These are phyloP conservation scores for Austroboletus niveus DNA, from an alignment of 1,284 basidiomycete species.

Conservation along the genomic window DNA sequence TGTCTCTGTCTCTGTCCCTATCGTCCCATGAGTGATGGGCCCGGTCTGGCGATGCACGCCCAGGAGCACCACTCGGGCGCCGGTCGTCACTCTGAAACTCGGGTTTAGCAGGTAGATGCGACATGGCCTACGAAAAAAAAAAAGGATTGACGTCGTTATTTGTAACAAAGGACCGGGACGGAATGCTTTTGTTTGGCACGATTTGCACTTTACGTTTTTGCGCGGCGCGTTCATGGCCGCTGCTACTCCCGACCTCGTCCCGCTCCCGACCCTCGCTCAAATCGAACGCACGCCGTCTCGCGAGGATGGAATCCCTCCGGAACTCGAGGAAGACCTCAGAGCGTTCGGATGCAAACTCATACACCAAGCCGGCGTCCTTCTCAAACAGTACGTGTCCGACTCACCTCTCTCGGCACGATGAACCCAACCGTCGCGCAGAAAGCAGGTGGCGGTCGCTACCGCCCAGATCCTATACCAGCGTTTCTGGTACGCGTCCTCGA, in stretches of 20 bases:
- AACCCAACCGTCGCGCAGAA: constrained; percentile 47
- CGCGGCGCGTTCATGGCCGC: constrained; percentile 19
- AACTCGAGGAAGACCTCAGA: constrained; percentile 84
- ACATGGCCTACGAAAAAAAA: constrained; percentile 18
- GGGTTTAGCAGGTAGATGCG: constrained; percentile 35
- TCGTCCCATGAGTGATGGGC: constrained; percentile 25
- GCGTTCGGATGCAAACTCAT: constrained; percentile 91
- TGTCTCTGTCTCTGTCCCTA: constrained; percentile 17
- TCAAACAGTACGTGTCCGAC: constrained; percentile 69
- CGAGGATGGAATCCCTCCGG: constrained; percentile 76
- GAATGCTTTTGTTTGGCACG: constrained; percentile 18
- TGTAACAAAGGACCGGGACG: no score
- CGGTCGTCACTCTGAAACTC: constrained; percentile 31
- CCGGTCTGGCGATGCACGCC: constrained; percentile 27
- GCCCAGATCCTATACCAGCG: constrained; percentile 96
- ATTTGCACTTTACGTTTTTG: constrained; percentile 8
- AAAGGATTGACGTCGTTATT: no score
- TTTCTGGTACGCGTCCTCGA: constrained; percentile 95
- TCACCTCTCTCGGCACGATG: no score
- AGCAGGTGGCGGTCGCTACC: constrained; percentile 94
- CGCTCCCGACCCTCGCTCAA: constrained; percentile 81
- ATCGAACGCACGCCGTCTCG: constrained; percentile 77
- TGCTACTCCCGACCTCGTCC: constrained; percentile 60
- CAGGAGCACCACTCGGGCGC: constrained; percentile 16
- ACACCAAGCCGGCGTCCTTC: constrained; percentile 88